These are phyloP conservation scores for Candida palmyrensis DNA, from an alignment of 805 yeast genomes.

Conservation along the genomic window DNA sequence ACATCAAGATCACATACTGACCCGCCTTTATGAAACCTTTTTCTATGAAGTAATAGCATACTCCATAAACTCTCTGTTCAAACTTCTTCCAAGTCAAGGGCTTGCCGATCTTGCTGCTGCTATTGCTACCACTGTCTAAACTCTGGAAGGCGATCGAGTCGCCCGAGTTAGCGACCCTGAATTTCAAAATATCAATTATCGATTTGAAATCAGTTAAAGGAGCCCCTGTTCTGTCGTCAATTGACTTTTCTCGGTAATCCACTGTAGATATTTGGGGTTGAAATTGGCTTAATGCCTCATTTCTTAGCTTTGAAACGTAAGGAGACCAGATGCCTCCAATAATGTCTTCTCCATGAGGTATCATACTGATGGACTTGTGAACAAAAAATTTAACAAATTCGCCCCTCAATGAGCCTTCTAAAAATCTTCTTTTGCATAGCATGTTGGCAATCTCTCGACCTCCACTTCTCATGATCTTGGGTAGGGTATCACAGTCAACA, in stretches of 20 bases:
- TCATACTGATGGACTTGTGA: conserved; percentile 53
- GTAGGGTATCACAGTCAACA: conserved; percentile 74
- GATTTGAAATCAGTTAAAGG: conserved; percentile 68
- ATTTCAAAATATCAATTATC: conserved; percentile 69
- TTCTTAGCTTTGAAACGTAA: conserved; percentile 63
- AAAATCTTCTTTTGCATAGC: conserved; percentile 71
- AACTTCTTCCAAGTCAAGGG: conserved; percentile 71
- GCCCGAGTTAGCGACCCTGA: conserved; percentile 68
- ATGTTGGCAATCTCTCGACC: conserved; percentile 90
- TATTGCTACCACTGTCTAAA: conserved; percentile 30
- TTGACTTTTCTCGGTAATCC: conserved; percentile 67
- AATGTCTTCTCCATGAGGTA: conserved; percentile 72
- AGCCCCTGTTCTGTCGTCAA: conserved; percentile 75
- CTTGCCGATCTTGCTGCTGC: conserved; percentile 20
- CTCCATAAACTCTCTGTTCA: conserved; percentile 70
- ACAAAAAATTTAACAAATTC: conserved; percentile 78
- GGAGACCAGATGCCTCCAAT: conserved; percentile 83
- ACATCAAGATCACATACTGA: conserved; percentile 72
- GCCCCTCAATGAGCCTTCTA: conserved; percentile 74
- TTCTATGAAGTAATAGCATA: conserved; percentile 62
- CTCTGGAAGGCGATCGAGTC: conserved; percentile 74
- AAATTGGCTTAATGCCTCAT: conserved; percentile 52
- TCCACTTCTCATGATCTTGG: conserved; percentile 80
- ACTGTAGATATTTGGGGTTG: conserved; percentile 79
- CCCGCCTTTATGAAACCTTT: conserved; percentile 65